Evolutionary conservation across 2,329 filamentous ascomycete species (phyloP).

Genomic region (Diaporthe vaccinii): DNA sequence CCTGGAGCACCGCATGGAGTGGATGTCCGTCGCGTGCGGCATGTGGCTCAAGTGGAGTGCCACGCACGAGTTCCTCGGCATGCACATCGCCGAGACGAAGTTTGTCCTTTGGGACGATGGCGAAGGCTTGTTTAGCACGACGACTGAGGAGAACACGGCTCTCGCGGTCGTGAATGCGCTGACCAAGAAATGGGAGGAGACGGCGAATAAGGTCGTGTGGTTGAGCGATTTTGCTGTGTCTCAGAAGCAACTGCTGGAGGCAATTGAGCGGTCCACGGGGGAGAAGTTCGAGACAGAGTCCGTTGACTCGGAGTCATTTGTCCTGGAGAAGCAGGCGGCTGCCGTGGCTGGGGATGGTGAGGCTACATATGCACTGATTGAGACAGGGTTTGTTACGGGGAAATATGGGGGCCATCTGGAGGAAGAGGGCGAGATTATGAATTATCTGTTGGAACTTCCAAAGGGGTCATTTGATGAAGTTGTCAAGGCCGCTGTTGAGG

Average conservation of each 20-base stretch:
- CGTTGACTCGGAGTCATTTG: conserved; percentile 46
- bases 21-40: conserved; percentile 49
- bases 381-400: conserved; percentile 51
- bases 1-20: conserved; percentile 48
- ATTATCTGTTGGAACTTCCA: conserved; percentile 48
- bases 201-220: conserved; percentile 50
- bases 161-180: conserved; percentile 48
- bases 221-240: conserved; percentile 52
- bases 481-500: conserved; percentile 35
- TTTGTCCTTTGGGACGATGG: conserved; percentile 52
- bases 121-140: conserved; percentile 50
- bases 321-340: conserved; percentile 48
- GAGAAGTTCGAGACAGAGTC: conserved; percentile 52
- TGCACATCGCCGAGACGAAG: conserved; percentile 40
- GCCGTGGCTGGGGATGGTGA: conserved; percentile 44
- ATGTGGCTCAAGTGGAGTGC: conserved; percentile 50
- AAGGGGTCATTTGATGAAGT: conserved; percentile 47
- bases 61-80: conserved; percentile 46
- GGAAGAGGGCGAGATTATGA: conserved; percentile 51
- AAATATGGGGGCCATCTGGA: conserved; percentile 51
- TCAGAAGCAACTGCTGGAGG: conserved; percentile 55
- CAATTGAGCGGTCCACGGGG: conserved; percentile 63
- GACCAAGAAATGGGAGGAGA: conserved; percentile 47
- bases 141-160: conserved; percentile 53
- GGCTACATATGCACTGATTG: conserved; percentile 48